Evolutionary conservation across 768 basidiomycete genomes (phyloP), one percentile per base, ranked within the genome.

Genomic region (Cystofilobasidium macerans): DNA sequence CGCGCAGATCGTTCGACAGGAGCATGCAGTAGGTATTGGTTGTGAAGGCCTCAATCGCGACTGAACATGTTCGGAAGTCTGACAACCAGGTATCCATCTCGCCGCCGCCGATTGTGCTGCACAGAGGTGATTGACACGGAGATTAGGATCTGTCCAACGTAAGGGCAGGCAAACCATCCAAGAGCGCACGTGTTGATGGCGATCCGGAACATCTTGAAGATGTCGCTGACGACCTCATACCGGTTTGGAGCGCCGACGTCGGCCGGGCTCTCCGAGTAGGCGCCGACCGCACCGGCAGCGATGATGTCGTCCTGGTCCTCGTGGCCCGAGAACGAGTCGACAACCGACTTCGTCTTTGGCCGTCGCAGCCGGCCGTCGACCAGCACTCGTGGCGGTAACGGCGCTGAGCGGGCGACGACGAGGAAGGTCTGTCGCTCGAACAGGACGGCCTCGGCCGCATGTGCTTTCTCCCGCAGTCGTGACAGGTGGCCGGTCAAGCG

Each of bases 391-490:
- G 58, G 33, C 18, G 65, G 65, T 2, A 67, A 24, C 5, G 65
- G 60, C 1, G 47, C 45, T 6, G 65, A 67, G 2, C 65, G 65
- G 11, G 94, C 91, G 69, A 99, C 92, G 71, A 99, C 93, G 62
- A 99, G 86, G 79, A 98, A 98, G 36, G 95, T 98, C 12, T 92
- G 93, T 60, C 89, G 86, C 74, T 99, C 95, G 72, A 99, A 98
- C 45, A 97, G 83, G 71, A 98, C 86, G 65, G 91, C 89, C 76
- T 99, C 95, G 0, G 87, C 88, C 8, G 93, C 92, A 69, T 83
- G 86, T 74, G 91, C 92, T 0, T 90, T 85, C 56, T 84, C 81
- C 18, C 92, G 88, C 67, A 98, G 87, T 58, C 85, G 88, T 9
- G 85, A 82, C 22, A 99, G 83, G 71, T 98, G 92, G 69, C 82